A percentile compares a stretch with the other conserved stretches of the same genome.
phyloP scores from a whole-genome alignment of 2,329 filamentous ascomycete genomes.

The Dothideomycetes sp. region DNA sequence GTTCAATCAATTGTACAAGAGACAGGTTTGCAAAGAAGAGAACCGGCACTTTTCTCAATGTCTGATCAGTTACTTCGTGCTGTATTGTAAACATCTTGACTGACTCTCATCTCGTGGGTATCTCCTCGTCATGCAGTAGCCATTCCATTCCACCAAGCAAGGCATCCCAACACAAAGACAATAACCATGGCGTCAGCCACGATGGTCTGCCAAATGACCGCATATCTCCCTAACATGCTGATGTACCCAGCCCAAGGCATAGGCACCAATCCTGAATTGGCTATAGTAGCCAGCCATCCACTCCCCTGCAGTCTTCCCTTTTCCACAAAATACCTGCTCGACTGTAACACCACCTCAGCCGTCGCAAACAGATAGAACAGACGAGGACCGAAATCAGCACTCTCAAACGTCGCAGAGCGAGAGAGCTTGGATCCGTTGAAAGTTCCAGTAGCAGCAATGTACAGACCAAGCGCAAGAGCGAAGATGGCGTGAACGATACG shows the following conservation, averaged over 20 bases:
- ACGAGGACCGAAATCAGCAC: conserved; percentile 36
- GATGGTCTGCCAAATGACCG: conserved; percentile 62
- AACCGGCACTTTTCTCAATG: not conserved
- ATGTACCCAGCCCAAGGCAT: conserved; percentile 54
- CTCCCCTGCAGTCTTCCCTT: conserved; percentile 47
- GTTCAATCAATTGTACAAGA: conserved; percentile 3
- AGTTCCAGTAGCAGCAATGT: conserved; percentile 57
- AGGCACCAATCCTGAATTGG: conserved; percentile 52
- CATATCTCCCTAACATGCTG: conserved; percentile 54
- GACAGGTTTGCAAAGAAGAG: not conserved
- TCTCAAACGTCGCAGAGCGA: conserved; percentile 33
- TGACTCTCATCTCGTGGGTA: not conserved
- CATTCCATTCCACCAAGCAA: conserved; percentile 40
- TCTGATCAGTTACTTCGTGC: not conserved
- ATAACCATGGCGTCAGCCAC: conserved; percentile 65
- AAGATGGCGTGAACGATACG: conserved; percentile 65
- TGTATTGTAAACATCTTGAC: not conserved
- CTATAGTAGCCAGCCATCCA: conserved; percentile 55
- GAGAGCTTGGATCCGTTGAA: conserved; percentile 59
- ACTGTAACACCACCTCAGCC: conserved; percentile 63
- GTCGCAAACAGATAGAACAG: conserved; percentile 79
- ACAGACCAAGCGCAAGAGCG: conserved; percentile 59
- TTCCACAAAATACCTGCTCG: conserved; percentile 61
- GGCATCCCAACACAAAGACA: conserved; percentile 62
- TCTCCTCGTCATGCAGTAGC: conserved; percentile 13